Conservation (phyloP, 208 protist species). For the Trypanosoma rangeli region DNA sequence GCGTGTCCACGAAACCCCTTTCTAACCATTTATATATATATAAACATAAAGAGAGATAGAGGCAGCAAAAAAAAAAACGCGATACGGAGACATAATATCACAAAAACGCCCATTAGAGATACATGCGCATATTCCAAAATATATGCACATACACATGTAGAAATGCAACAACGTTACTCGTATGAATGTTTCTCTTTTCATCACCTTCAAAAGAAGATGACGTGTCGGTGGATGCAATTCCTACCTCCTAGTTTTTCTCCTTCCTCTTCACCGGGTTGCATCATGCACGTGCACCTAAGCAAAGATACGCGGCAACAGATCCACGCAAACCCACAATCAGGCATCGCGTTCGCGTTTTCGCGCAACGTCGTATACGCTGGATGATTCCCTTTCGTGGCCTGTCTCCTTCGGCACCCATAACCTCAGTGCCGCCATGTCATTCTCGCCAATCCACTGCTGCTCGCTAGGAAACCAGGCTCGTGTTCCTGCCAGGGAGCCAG, state of each 20-base stretch:
- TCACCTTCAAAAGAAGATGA: background rate
- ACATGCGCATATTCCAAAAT: background rate
- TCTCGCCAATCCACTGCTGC: constrained; percentile 55
- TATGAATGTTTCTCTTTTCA: background rate
- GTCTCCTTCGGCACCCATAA: constrained; percentile 34
- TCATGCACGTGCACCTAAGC: background rate
- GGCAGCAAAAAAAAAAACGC: background rate
- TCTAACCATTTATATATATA: background rate
- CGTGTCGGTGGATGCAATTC: background rate
- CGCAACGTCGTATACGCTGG: constrained; percentile 34
- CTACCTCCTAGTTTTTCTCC: too few species aligned
- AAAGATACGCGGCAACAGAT: background rate
- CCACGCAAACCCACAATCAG: background rate
- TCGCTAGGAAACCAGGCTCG: constrained; percentile 53
- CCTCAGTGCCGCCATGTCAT: constrained; percentile 59
- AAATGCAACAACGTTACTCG: background rate
- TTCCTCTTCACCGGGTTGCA: background rate
- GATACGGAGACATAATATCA: background rate
- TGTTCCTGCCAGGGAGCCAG: constrained; percentile 37
- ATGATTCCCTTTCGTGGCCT: constrained; percentile 23
- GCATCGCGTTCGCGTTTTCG: constrained; percentile 33
- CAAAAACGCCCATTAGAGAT: background rate
- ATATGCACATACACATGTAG: background rate
- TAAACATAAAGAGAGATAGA: background rate
- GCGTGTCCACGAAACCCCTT: background rate